phyloP scores from a whole-genome alignment of 2,329 filamentous ascomycete species.

The Neofusicoccum sp. region DNA sequence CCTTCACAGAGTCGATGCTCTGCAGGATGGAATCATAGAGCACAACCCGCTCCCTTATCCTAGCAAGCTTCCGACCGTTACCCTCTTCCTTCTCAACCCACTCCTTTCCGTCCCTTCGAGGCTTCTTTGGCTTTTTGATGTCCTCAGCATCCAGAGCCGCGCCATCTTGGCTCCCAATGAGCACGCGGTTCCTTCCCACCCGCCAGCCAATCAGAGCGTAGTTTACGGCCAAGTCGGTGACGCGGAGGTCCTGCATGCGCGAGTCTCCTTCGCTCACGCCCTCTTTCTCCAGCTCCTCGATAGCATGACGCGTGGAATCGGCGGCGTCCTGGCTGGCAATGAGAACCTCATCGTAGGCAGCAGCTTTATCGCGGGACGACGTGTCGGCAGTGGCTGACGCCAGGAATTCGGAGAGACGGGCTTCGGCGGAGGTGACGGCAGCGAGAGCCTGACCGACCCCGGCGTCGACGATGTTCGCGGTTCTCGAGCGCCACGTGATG shows the following conservation, averaged over 20 bases:
- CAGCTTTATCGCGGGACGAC: conserved; percentile 69
- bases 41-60: conserved; percentile 82
- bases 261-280: conserved; percentile 80
- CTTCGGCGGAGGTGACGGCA: conserved; percentile 62
- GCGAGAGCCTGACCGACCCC: conserved; percentile 85
- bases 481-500: conserved; percentile 82
- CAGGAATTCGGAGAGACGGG: conserved; percentile 53
- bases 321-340: conserved; percentile 90
- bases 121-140: conserved; percentile 49
- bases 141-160: conserved; percentile 60
- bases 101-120: conserved; percentile 49
- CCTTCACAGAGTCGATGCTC: conserved; percentile 86
- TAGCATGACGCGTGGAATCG: conserved; percentile 89
- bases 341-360: conserved; percentile 88
- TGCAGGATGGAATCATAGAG: conserved; percentile 90
- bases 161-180: conserved; percentile 83
- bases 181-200: conserved; percentile 86
- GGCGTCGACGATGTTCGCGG: conserved; percentile 88
- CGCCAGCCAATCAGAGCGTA: conserved; percentile 95
- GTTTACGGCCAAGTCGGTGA: conserved; percentile 90
- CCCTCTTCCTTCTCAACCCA: conserved; percentile 62
- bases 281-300: conserved; percentile 85
- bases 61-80: conserved; percentile 73
- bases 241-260: conserved; percentile 88
- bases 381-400: conserved; percentile 45